phyloP scores from a whole-genome alignment of 257 asterid genomes.

The Coffea canephora region DNA sequence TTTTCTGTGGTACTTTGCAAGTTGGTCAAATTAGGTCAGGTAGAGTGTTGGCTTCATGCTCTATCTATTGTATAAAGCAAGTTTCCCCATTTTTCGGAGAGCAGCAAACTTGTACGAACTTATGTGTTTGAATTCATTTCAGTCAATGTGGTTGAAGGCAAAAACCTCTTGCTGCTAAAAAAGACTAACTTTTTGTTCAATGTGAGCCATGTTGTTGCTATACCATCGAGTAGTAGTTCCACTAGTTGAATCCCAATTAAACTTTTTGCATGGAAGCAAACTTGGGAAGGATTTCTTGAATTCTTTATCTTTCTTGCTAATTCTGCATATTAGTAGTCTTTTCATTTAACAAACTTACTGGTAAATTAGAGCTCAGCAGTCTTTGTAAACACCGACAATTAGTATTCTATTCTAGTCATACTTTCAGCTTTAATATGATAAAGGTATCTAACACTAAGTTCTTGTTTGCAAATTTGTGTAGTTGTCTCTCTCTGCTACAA shows the following conservation, averaged over 20 bases:
- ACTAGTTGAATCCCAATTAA: background rate
- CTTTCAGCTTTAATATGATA: background rate
- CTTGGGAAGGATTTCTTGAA: too few species aligned
- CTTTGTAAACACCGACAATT: background rate
- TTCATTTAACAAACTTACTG: background rate
- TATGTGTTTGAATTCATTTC: background rate
- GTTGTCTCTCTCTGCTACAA: slow-evolving; percentile 86
- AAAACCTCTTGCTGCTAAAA: background rate
- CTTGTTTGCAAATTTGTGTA: slow-evolving; percentile 40
- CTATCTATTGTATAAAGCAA: background rate
- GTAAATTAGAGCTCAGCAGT: background rate
- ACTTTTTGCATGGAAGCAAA: background rate
- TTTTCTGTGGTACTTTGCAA: background rate
- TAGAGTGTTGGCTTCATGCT: background rate
- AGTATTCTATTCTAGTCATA: background rate
- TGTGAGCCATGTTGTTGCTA: background rate
- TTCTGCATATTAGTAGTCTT: background rate
- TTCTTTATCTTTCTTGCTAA: background rate
- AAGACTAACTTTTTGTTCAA: background rate
- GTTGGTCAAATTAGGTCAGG: background rate
- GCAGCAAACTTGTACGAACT: background rate
- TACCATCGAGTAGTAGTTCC: background rate
- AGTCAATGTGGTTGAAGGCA: background rate
- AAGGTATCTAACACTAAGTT: slow-evolving; percentile 17
- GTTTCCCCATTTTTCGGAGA: background rate